Percentiles rank a stretch among this genome's conserved stretches.
Conservation (phyloP, 2,329 filamentous ascomycete species). For the Xylariomycetidae sp. region DNA sequence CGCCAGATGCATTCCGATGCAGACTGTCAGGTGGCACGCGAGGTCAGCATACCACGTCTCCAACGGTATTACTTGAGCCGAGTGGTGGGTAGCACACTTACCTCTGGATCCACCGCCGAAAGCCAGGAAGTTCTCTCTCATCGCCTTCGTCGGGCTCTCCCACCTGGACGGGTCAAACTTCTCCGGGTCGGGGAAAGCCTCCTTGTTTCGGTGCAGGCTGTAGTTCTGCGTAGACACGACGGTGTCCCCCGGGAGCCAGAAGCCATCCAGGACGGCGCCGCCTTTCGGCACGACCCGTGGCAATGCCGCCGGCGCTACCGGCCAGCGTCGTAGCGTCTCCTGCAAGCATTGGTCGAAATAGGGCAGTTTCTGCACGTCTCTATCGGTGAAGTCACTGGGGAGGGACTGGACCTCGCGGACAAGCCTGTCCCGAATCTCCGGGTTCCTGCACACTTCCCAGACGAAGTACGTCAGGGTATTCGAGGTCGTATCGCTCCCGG, state of each 20-base stretch:
- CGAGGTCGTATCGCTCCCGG: conserved; percentile 49
- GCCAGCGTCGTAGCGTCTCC: conserved; percentile 41
- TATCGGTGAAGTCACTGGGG: conserved; percentile 25
- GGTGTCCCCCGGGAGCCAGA: conserved; percentile 34
- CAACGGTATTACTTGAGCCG: background rate
- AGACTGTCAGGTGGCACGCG: conserved; percentile 29
- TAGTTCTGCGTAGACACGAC: conserved; percentile 39
- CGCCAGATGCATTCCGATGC: conserved; percentile 54
- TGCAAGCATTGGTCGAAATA: conserved; percentile 39
- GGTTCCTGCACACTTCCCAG: conserved; percentile 32
- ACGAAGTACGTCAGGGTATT: conserved; percentile 43
- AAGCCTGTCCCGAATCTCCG: conserved; percentile 26
- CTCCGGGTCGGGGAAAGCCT: conserved; percentile 36
- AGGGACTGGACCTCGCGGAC: conserved; percentile 31
- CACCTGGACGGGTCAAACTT: conserved; percentile 33
- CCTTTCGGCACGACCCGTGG: conserved; percentile 35
- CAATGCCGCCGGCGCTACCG: conserved; percentile 33
- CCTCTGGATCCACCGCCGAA: conserved; percentile 49
- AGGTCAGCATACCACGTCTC: background rate
- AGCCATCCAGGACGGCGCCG: conserved; percentile 34
- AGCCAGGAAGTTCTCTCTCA: conserved; percentile 45
- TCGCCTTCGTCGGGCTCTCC: conserved; percentile 26
- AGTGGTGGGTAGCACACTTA: conserved; percentile 10
- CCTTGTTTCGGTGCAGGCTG: conserved; percentile 39
- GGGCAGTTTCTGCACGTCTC: conserved; percentile 30